Percentiles rank a stretch among this genome's conserved stretches.
These are phyloP conservation scores for Boletus eberwhitei DNA, from an alignment of 768 basidiomycete species.

Conservation along the genomic window DNA sequence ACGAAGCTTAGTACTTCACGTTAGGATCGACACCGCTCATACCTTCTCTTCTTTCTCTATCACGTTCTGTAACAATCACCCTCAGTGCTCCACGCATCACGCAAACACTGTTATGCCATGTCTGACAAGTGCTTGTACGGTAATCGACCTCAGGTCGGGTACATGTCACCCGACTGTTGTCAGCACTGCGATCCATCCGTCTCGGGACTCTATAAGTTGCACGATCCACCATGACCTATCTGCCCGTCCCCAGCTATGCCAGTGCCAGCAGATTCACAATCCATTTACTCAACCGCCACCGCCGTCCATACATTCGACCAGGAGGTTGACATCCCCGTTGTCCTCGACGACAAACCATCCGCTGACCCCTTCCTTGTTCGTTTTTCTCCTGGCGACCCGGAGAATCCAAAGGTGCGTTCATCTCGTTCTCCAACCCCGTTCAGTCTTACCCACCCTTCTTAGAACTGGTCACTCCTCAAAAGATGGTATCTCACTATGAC, in stretches of 20 bases:
- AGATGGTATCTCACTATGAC: slow-evolving; percentile 53
- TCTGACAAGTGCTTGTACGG: not conserved
- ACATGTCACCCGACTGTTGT: slow-evolving; percentile 10
- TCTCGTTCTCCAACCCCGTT: not conserved
- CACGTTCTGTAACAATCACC: not conserved
- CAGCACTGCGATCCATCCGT: slow-evolving; percentile 13
- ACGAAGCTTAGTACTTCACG: too few species aligned
- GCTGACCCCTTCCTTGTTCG: slow-evolving; percentile 32
- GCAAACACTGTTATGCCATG: not conserved
- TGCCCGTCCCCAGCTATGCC: slow-evolving; percentile 3
- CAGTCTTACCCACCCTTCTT: not conserved
- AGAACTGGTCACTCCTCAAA: slow-evolving; percentile 49
- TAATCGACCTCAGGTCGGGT: not conserved
- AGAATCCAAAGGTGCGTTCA: slow-evolving; percentile 44
- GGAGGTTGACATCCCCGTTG: slow-evolving; percentile 6
- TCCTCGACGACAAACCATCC: slow-evolving; percentile 7
- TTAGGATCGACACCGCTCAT: too few species aligned
- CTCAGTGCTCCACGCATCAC: not conserved
- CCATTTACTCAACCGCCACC: slow-evolving; percentile 11
- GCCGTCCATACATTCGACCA: slow-evolving; percentile 13
- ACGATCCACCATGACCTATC: not conserved
- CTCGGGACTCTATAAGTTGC: slow-evolving; percentile 8
- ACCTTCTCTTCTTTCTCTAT: not conserved
- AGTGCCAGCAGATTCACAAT: slow-evolving; percentile 12
- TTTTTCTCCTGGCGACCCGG: slow-evolving; percentile 37